Evolutionary conservation across 2,329 filamentous ascomycete genomes (phyloP).

Genomic region (Ceratocystis albifundus): DNA sequence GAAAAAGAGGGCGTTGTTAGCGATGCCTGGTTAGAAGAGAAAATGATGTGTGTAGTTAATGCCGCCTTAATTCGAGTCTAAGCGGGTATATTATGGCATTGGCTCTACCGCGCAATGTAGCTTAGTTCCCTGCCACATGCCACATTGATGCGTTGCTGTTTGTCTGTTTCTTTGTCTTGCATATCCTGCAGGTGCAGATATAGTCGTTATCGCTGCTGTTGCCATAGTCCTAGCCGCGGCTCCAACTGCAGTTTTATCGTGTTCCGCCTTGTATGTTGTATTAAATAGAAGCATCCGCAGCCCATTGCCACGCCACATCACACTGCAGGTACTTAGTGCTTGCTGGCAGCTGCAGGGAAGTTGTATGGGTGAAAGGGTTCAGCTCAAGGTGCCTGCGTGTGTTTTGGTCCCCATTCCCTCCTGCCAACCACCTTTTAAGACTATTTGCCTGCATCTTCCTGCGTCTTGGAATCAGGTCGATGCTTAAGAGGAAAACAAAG

Average conservation of each 20-base stretch:
- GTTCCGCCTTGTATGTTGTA: slow-evolving; percentile 19
- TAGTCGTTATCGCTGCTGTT: background rate
- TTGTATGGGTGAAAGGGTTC: background rate
- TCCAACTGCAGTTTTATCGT: slow-evolving; percentile 5
- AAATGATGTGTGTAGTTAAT: background rate
- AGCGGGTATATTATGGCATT: too few species aligned
- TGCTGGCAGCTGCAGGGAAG: slow-evolving; percentile 6
- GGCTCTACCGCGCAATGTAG: too few species aligned
- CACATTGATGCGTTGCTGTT: too few species aligned
- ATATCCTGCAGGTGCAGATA: background rate
- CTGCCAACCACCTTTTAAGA: background rate
- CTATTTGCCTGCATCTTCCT: background rate
- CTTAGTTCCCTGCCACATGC: too few species aligned
- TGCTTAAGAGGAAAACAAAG: background rate
- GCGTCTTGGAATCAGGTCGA: background rate
- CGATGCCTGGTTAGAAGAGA: background rate
- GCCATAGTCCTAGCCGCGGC: background rate
- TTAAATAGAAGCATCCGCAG: background rate
- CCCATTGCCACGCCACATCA: slow-evolving; percentile 1
- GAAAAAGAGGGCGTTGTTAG: slow-evolving; percentile 14
- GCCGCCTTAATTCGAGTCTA: too few species aligned
- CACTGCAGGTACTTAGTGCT: slow-evolving; percentile 1
- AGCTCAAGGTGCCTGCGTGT: background rate
- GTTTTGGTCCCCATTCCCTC: background rate
- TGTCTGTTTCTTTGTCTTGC: background rate